A percentile compares a stretch with the other conserved stretches of the same genome.
These are phyloP conservation scores for Trichoderma sp. DNA, from an alignment of 2,329 filamentous ascomycete genomes.

Conservation along the genomic window DNA sequence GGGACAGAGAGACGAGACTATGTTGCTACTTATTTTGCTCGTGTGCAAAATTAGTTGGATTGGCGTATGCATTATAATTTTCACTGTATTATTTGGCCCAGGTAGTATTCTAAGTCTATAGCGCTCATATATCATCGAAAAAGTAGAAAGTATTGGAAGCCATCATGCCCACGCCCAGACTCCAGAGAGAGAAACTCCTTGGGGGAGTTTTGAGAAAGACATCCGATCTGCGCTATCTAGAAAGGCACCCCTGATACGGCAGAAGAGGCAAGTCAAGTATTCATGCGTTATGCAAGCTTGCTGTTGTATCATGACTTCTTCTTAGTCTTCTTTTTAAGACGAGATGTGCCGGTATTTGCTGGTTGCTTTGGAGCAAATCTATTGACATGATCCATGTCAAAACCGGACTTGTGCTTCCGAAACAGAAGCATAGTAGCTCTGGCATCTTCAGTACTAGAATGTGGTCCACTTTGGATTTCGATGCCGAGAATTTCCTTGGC, in stretches of 20 bases:
- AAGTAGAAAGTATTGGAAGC: constrained; percentile 70
- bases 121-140: constrained; percentile 38
- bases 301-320: constrained; percentile 33
- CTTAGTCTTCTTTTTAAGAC: constrained; percentile 44
- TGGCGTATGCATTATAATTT: constrained; percentile 62
- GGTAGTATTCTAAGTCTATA: constrained; percentile 40
- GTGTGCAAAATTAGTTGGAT: neutral
- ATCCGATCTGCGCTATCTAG: neutral
- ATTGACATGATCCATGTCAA: constrained; percentile 78
- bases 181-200: constrained; percentile 68
- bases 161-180: constrained; percentile 69
- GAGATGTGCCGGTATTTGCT: constrained; percentile 23
- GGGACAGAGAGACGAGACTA: neutral
- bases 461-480: constrained; percentile 64
- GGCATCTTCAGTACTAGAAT: constrained; percentile 77
- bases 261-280: constrained; percentile 64
- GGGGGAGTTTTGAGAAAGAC: neutral
- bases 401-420: constrained; percentile 76
- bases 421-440: constrained; percentile 89
- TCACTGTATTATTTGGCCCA: constrained; percentile 77
- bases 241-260: constrained; percentile 49
- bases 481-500: constrained; percentile 59
- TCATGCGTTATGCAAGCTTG: constrained; percentile 33
- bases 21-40: neutral
- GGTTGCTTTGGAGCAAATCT: constrained; percentile 53